A percentile compares a stretch with the other conserved stretches of the same genome.
Conservation (phyloP, 2,329 filamentous ascomycete genomes). For the Penicillium rolfsii region DNA sequence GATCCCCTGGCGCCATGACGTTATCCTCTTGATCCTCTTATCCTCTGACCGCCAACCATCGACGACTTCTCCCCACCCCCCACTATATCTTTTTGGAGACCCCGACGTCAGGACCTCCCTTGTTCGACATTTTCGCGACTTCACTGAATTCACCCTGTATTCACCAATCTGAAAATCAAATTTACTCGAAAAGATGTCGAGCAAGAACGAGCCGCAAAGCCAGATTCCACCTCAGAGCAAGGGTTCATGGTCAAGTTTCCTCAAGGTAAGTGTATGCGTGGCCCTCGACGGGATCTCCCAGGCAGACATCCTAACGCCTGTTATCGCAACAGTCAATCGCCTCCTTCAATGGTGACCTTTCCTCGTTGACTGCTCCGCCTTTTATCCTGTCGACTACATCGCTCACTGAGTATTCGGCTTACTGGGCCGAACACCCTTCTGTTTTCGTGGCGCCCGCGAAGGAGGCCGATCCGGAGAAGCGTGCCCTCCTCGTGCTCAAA, state of each 20-base stretch:
- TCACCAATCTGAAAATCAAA: neutral
- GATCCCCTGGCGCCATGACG: slow-evolving; percentile 24
- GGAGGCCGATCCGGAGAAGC: slow-evolving; percentile 78
- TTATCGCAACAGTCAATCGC: slow-evolving; percentile 62
- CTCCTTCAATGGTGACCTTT: slow-evolving; percentile 80
- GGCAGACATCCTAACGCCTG: neutral
- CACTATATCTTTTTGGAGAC: slow-evolving; percentile 10
- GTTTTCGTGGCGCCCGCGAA: slow-evolving; percentile 80
- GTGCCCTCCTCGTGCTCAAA: slow-evolving; percentile 84
- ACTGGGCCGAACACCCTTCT: slow-evolving; percentile 78
- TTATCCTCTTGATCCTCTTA: slow-evolving; percentile 21
- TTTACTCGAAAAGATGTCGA: slow-evolving; percentile 29
- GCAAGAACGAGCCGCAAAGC: slow-evolving; percentile 45
- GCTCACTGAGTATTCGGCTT: slow-evolving; percentile 77
- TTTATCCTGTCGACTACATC: slow-evolving; percentile 81
- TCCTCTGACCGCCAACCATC: slow-evolving; percentile 29
- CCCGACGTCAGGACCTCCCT: slow-evolving; percentile 3
- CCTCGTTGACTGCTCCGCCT: slow-evolving; percentile 77
- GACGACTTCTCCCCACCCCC: slow-evolving; percentile 9
- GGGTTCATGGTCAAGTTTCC: slow-evolving; percentile 53
- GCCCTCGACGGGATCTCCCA: neutral
- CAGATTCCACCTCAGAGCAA: slow-evolving; percentile 48
- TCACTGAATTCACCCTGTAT: neutral
- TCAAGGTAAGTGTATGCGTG: slow-evolving; percentile 42
- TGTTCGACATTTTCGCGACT: slow-evolving; percentile 3